These are phyloP conservation scores for Eremothecium cymbalariae DNA, from an alignment of 1,139 yeast genomes.

Conservation along the genomic window DNA sequence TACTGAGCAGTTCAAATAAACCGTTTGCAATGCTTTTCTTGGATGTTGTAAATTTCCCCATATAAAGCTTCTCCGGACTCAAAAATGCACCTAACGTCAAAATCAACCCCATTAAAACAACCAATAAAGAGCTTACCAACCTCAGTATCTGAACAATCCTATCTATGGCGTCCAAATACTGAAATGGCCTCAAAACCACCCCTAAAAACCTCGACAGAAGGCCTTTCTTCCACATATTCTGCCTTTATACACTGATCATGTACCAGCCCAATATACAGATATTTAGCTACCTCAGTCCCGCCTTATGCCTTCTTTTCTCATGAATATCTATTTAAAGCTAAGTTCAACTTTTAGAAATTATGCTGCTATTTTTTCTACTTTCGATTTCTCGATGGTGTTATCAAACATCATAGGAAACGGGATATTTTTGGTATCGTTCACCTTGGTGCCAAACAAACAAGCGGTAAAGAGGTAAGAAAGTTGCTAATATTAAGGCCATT, in stretches of 20 bases:
- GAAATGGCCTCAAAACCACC: conserved; percentile 15
- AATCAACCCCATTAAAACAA: conserved; percentile 18
- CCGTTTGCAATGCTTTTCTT: conserved; percentile 25
- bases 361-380: too few relatives aligned
- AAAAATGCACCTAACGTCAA: conserved; percentile 19
- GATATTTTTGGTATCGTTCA: too few relatives aligned
- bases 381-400: not conserved
- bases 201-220: conserved; percentile 1
- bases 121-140: conserved; percentile 17
- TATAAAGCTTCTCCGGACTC: conserved; percentile 17
- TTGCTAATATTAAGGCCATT: too few relatives aligned
- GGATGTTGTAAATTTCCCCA: conserved; percentile 22
- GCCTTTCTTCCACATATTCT: not conserved
- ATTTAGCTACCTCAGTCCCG: too few relatives aligned
- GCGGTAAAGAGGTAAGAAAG: too few relatives aligned
- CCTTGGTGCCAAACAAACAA: too few relatives aligned
- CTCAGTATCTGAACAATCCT: conserved; percentile 19
- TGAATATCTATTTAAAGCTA: too few relatives aligned
- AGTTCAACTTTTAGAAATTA: too few relatives aligned
- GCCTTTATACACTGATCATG: too few relatives aligned
- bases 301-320: too few relatives aligned
- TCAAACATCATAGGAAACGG: not conserved
- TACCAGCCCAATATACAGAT: too few relatives aligned
- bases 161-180: conserved; percentile 22
- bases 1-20: conserved; percentile 20